Evolutionary conservation across 331 rosid genomes (phyloP), one percentile per base, ranked within the genome.

Genomic region (Arachis monticola): DNA sequence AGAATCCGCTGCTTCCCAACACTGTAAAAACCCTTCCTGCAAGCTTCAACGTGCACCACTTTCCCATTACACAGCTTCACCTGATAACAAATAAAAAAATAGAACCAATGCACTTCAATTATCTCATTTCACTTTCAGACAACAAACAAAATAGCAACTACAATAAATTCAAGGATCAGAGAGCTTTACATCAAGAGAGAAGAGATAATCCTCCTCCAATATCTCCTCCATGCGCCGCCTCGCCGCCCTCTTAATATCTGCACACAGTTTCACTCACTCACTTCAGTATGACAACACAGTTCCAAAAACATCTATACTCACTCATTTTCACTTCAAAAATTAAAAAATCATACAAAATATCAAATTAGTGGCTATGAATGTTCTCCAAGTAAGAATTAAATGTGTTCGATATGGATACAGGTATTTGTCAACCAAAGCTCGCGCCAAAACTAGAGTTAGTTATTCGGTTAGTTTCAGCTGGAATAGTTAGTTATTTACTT

Each of bases 21-120:
- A 73, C 90, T 86, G 67, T 78, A 89, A 71, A 95, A 95, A 10
- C 99, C 99, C 74, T 89, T 92, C 59, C 88, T 83, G 87, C 98
- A 90, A 81, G 96, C 93, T 75, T 92, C 99, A 62, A 95, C 98
- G 1, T 87, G 96, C 74, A 87, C 85, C 80, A 92, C 82, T 89
- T 92, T 95, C 60, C 99, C 98, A 55, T 92, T 92, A 79, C 94
- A 92, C 57, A 95, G 87, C 85, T 95, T 95, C 80, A 85, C 98
- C 99, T 95, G 84, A 50, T 55, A 7, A 45, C 48, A 55, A n/a
- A 7, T 8, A 64, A 80, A 73, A 7, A 30, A 42, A 38, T 17
- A 38, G 41, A 38, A 38, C 41, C 6, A 52, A 8, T n/a, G 4
- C 64, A 8, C 42, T 46, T 58, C 66, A 46, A 46, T 45, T 11